Conservation (phyloP, 495 filamentous ascomycete species). For the Penicillium egyptiacum region DNA sequence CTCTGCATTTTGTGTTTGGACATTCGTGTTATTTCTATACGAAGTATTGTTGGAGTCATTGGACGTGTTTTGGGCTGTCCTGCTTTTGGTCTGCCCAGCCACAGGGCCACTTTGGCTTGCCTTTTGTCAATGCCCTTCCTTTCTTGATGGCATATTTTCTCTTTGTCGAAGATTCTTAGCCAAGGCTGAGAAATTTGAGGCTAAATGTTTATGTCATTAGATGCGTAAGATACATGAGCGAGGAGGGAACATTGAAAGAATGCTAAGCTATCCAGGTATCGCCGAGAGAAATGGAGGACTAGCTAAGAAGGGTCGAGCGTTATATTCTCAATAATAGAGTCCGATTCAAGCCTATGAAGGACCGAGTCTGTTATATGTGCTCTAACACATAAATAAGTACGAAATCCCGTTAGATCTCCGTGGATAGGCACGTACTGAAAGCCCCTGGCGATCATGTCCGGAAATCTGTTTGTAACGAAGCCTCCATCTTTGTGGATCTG, state of each 20-base stretch:
- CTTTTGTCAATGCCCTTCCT: background rate
- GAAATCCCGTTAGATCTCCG: background rate
- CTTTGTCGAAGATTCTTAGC: background rate
- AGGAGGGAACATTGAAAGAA: background rate
- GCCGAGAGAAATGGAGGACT: background rate
- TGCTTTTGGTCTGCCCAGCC: background rate
- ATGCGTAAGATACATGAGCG: background rate
- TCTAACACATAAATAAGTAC: background rate
- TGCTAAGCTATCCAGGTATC: background rate
- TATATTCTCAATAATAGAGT: background rate
- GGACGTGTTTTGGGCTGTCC: background rate
- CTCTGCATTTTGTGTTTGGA: background rate
- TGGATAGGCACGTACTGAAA: background rate
- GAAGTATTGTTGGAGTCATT: background rate
- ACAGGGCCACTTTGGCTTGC: background rate
- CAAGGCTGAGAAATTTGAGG: background rate
- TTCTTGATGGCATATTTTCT: background rate
- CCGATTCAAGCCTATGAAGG: background rate
- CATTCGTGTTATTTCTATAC: background rate
- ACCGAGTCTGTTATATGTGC: background rate
- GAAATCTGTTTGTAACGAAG: background rate
- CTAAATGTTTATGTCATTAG: background rate
- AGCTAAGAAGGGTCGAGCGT: background rate
- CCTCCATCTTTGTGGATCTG: conserved; percentile 4
- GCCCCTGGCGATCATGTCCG: conserved; percentile 11